These are phyloP conservation scores for Thoreauomyces humboldtii DNA, from an alignment of 192 early-diverging fungal genomes.

Conservation along the genomic window DNA sequence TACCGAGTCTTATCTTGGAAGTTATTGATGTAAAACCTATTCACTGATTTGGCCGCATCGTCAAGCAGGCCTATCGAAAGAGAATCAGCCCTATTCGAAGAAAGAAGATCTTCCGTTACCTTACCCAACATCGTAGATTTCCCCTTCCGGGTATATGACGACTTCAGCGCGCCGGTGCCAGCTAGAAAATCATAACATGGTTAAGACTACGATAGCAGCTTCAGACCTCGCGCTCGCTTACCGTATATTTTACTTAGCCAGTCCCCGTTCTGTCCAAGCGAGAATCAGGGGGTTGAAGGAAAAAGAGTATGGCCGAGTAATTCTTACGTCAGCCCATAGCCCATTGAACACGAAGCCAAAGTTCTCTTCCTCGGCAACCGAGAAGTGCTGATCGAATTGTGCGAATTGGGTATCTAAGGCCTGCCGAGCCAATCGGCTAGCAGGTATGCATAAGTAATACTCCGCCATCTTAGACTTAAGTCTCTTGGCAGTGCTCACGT, in stretches of 20 bases:
- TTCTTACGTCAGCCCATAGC: slow-evolving; percentile 51
- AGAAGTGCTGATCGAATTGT: slow-evolving; percentile 20
- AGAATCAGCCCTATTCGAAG: not conserved
- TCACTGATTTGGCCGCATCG: slow-evolving; percentile 90
- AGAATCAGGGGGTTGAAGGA: not conserved
- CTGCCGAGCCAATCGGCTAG: slow-evolving; percentile 22
- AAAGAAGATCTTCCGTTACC: not conserved
- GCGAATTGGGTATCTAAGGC: slow-evolving; percentile 14
- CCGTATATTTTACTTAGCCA: slow-evolving; percentile 83
- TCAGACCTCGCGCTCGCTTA: not conserved
- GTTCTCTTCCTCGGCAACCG: slow-evolving; percentile 24
- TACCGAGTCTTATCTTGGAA: slow-evolving; percentile 81
- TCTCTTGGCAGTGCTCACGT: too few species aligned
- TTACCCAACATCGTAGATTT: slow-evolving; percentile 73
- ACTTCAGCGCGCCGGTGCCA: slow-evolving; percentile 94
- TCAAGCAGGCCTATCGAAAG: slow-evolving; percentile 73
- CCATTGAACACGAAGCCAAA: slow-evolving; percentile 38
- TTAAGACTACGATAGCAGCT: not conserved
- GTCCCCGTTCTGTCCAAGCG: slow-evolving; percentile 80
- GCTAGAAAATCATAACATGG: slow-evolving; percentile 53
- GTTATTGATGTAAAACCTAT: slow-evolving; percentile 92
- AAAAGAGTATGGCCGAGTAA: too few species aligned
- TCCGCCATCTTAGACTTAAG: too few species aligned
- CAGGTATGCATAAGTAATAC: too few species aligned
- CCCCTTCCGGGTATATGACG: slow-evolving; percentile 83